Conservation (phyloP, 2,329 filamentous ascomycete species). For the Penicillium freii region DNA sequence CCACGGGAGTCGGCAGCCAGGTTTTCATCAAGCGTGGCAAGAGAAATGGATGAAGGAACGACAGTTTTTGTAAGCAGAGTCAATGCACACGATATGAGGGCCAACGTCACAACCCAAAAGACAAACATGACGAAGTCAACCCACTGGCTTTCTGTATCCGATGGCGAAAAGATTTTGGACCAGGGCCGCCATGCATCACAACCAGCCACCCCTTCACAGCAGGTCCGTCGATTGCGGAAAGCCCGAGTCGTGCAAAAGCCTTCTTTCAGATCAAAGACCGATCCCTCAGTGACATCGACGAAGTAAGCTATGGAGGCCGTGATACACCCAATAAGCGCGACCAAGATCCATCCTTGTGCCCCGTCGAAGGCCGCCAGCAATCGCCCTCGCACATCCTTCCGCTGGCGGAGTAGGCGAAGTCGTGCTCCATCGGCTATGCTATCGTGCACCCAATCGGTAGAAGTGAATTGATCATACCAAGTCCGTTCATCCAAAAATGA, state of each 20-base stretch:
- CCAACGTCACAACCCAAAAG: slow-evolving; percentile 65
- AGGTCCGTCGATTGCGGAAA: slow-evolving; percentile 69
- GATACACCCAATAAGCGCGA: slow-evolving; percentile 81
- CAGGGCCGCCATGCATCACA: slow-evolving; percentile 64
- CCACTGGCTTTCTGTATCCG: slow-evolving; percentile 52
- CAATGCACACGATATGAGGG: slow-evolving; percentile 70
- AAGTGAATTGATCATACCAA: slow-evolving; percentile 99
- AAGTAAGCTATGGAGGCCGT: slow-evolving; percentile 84
- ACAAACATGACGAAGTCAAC: slow-evolving; percentile 79
- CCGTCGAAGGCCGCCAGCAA: slow-evolving; percentile 76
- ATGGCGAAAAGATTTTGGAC: slow-evolving; percentile 61
- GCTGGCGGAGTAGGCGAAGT: slow-evolving; percentile 74
- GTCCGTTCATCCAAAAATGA: slow-evolving; percentile 78
- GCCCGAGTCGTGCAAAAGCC: slow-evolving; percentile 75
- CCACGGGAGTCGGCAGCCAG: slow-evolving; percentile 65
- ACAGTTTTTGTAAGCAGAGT: slow-evolving; percentile 91
- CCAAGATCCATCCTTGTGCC: slow-evolving; percentile 90
- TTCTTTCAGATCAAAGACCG: slow-evolving; percentile 85
- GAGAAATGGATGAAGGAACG: slow-evolving; percentile 80
- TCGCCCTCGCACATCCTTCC: slow-evolving; percentile 82
- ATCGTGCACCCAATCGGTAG: slow-evolving; percentile 97
- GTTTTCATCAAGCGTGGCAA: slow-evolving; percentile 90
- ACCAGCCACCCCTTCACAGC: slow-evolving; percentile 55
- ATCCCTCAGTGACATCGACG: slow-evolving; percentile 81
- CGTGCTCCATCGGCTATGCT: slow-evolving; percentile 92